Evolutionary conservation across 495 filamentous ascomycete species (phyloP).

Genomic region (Hypoxylon lienhwacheense): DNA sequence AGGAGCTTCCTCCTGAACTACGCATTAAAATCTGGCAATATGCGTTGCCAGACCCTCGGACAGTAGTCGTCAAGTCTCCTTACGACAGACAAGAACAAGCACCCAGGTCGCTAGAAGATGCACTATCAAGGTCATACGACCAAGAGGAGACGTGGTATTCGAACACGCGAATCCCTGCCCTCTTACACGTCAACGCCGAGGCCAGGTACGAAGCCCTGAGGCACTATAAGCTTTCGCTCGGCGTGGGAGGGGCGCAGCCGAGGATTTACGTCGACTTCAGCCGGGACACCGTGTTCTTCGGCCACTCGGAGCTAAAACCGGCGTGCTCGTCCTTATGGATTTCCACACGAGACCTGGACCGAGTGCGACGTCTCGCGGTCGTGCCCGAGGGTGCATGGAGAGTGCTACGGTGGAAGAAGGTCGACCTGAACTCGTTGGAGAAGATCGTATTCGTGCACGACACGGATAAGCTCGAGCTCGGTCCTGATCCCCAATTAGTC

Average conservation of each 20-base stretch:
- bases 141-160: slow-evolving; percentile 33
- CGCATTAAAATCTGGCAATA: slow-evolving; percentile 50
- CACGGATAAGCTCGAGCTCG: slow-evolving; percentile 26
- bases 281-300: slow-evolving; percentile 41
- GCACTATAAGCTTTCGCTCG: slow-evolving; percentile 41
- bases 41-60: slow-evolving; percentile 34
- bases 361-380: slow-evolving; percentile 31
- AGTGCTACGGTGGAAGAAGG: slow-evolving; percentile 33
- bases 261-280: slow-evolving; percentile 41
- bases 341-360: slow-evolving; percentile 24
- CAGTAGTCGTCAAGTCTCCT: slow-evolving; percentile 34
- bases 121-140: slow-evolving; percentile 9
- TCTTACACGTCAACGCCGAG: slow-evolving; percentile 42
- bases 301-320: slow-evolving; percentile 29
- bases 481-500: slow-evolving; percentile 27
- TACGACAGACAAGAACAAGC: slow-evolving; percentile 12
- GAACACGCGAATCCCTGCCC: slow-evolving; percentile 34
- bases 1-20: slow-evolving; percentile 49
- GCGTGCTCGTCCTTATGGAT: slow-evolving; percentile 33
- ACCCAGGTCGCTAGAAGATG: slow-evolving; percentile 33
- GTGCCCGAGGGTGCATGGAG: slow-evolving; percentile 37
- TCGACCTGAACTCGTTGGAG: slow-evolving; percentile 26
- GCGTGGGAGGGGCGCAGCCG: slow-evolving; percentile 36
- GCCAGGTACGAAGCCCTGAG: slow-evolving; percentile 40
- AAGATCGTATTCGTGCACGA: slow-evolving; percentile 37